Conservation (phyloP, 225 moss, liverwort and hornwort genomes). For the Physcomitrellopsis africana region DNA sequence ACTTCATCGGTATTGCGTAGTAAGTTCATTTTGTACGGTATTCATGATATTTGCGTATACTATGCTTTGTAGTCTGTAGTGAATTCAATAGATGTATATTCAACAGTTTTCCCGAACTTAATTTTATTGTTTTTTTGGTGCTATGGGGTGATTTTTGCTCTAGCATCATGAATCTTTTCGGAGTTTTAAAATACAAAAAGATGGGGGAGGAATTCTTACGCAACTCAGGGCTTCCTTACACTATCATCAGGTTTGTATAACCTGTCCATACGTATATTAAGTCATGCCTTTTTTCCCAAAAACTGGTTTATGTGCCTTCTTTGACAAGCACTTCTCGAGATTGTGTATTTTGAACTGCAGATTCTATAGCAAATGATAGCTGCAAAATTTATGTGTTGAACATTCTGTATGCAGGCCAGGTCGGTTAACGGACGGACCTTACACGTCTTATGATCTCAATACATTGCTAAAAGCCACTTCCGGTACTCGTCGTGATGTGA, state of each 20-base stretch:
- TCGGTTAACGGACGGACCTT: constrained; percentile 83
- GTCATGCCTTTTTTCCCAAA: background rate
- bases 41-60: constrained; percentile 1
- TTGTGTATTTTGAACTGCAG: background rate
- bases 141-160: constrained; percentile 24
- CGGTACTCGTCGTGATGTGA: constrained; percentile 78
- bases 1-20: background rate
- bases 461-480: constrained; percentile 84
- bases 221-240: constrained; percentile 72
- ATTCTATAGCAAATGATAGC: constrained; percentile 4
- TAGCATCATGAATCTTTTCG: constrained; percentile 89
- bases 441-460: constrained; percentile 87
- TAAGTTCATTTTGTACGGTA: constrained; percentile 8
- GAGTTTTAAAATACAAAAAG: constrained; percentile 96
- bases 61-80: background rate
- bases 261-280: background rate
- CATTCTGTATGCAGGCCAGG: constrained; percentile 63
- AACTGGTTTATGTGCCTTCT: background rate
- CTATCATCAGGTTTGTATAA: constrained; percentile 77
- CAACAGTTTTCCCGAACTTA: background rate
- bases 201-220: constrained; percentile 85
- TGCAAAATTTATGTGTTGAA: constrained; percentile 4
- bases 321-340: background rate
- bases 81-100: background rate
- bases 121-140: constrained; percentile 4